These are phyloP conservation scores for Umbelopsis sp. DNA, from an alignment of 371 early-diverging fungal genomes.

Conservation along the genomic window DNA sequence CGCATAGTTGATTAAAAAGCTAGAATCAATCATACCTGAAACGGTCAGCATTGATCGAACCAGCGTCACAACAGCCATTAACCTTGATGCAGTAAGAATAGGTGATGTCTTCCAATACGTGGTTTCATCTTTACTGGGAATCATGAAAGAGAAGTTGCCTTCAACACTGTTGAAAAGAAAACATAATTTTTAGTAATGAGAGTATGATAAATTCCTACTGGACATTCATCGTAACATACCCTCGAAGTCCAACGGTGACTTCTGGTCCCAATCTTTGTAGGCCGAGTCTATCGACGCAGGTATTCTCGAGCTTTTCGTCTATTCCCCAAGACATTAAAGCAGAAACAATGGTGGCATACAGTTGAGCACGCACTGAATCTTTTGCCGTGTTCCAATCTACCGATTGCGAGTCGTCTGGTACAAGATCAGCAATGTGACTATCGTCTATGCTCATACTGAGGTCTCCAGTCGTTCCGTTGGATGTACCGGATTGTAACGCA, in stretches of 20 bases:
- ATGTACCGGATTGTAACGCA: constrained; percentile 1
- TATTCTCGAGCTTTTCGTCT: constrained; percentile 45
- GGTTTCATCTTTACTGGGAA: constrained; percentile 40
- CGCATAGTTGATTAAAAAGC: constrained; percentile 18
- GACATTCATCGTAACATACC: constrained; percentile 40
- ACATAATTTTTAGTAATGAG: neutral
- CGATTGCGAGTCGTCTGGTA: neutral
- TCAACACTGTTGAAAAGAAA: constrained; percentile 31
- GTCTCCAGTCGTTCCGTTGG: neutral
- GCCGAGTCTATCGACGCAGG: constrained; percentile 35
- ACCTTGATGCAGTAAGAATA: constrained; percentile 61
- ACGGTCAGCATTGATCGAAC: constrained; percentile 51
- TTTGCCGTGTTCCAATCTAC: constrained; percentile 10
- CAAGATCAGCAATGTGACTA: neutral
- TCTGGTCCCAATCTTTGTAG: constrained; percentile 27
- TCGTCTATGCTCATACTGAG: neutral
- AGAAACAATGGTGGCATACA: constrained; percentile 45
- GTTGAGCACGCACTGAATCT: constrained; percentile 9
- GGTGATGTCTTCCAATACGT: constrained; percentile 65
- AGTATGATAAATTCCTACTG: neutral
- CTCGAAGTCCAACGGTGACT: constrained; percentile 62
- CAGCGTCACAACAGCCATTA: constrained; percentile 62
- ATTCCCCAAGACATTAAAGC: constrained; percentile 61
- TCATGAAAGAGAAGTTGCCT: constrained; percentile 64
- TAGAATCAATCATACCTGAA: constrained; percentile 30